Evolutionary conservation across 129 eudicot species (phyloP), one percentile per base, ranked within the genome.

Genomic region (Flaveria robusta): DNA sequence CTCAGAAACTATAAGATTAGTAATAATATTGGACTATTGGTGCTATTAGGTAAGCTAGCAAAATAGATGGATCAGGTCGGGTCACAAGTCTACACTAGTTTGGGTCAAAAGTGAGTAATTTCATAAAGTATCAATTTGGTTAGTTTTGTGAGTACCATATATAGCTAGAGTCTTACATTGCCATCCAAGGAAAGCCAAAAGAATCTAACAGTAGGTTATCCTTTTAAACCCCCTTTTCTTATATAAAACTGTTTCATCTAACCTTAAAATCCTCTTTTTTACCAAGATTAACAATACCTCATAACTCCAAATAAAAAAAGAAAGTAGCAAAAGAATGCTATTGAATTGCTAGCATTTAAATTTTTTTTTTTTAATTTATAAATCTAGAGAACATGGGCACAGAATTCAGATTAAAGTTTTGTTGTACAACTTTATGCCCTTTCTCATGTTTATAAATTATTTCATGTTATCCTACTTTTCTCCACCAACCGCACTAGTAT

Each of bases 401-500:
- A 22, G 2, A 56, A 27, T 31, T 31, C 37, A 56, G 23, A 9
- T 56, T 4, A 56, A 56, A 22, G 12, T 56, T 20, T 20, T 20
- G 27, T 20, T 19, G 14, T 56, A 20, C 43, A 41, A 16, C 70
- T 59, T 74, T 59, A 58, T 59, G 58, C 27, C 43, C 59, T 31
- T 31, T 31, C 5, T 31, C 37, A 31, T 31, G 7, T 74, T 74
- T 62, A 9, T 59, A 18, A 45, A 20, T 60, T 58, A 41, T 59
- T 20, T 24, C 63, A 55, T 42, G 34, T 43, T 77, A 46, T 70
- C 76, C 37, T 69, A 3, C 63, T 29, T 77, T 43, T 70, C 42
- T 43, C 18, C 23, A 69, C 82, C 76, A 45, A 78, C 16, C 65
- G 11, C 76, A 78, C 76, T 70, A 56, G 37, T 24, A 24, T 24